Conservation (phyloP, 495 filamentous ascomycete genomes). For the Melanomma pulvis-pyrius region DNA sequence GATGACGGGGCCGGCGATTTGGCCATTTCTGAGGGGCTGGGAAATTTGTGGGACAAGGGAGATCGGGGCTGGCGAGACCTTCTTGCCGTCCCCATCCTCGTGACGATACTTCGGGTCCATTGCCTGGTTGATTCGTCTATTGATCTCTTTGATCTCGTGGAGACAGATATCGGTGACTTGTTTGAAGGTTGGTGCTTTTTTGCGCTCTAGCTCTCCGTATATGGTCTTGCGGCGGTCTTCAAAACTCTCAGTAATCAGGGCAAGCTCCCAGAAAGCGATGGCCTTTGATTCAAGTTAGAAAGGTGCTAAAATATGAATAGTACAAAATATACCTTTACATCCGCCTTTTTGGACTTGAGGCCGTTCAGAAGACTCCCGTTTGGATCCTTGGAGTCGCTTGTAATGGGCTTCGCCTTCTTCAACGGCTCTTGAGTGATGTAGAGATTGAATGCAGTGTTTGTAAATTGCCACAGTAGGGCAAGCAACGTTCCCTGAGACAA, state of each 20-base stretch:
- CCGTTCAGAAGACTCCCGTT: slow-evolving; percentile 88
- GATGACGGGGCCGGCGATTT: slow-evolving; percentile 59
- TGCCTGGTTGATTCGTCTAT: slow-evolving; percentile 62
- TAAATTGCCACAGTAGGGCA: slow-evolving; percentile 69
- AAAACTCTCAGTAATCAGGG: slow-evolving; percentile 73
- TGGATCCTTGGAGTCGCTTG: slow-evolving; percentile 80
- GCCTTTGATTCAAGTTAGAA: slow-evolving; percentile 1
- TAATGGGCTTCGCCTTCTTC: slow-evolving; percentile 81
- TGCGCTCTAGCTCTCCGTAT: slow-evolving; percentile 86
- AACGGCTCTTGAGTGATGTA: slow-evolving; percentile 80
- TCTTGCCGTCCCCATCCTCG: slow-evolving; percentile 41
- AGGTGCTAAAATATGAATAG: background rate
- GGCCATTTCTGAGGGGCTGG: slow-evolving; percentile 48
- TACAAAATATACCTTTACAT: slow-evolving; percentile 55
- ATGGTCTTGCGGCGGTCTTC: slow-evolving; percentile 75
- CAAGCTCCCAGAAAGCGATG: slow-evolving; percentile 91
- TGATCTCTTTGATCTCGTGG: slow-evolving; percentile 65
- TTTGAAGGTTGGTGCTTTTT: slow-evolving; percentile 75
- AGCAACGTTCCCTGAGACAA: slow-evolving; percentile 67
- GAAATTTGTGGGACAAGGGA: slow-evolving; percentile 36
- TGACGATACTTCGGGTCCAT: slow-evolving; percentile 53
- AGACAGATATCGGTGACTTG: slow-evolving; percentile 72
- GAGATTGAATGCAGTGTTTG: slow-evolving; percentile 73
- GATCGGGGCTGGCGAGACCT: slow-evolving; percentile 49
- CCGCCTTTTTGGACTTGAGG: slow-evolving; percentile 70